Evolutionary conservation across 208 protist species (phyloP).

Genomic region (Trypanosoma grayi): DNA sequence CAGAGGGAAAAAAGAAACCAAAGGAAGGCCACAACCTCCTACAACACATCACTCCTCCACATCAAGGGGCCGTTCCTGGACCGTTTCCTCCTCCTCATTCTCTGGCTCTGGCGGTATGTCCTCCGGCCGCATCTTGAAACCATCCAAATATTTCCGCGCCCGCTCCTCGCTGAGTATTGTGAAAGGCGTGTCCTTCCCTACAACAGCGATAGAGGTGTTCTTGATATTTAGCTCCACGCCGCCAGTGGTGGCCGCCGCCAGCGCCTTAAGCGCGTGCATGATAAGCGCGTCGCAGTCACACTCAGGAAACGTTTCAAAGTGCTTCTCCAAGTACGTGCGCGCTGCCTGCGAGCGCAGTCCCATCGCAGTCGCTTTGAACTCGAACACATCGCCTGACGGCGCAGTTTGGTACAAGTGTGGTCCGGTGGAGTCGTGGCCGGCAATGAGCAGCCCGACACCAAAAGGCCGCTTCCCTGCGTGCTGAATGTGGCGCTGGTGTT

Average conservation of each 20-base stretch:
- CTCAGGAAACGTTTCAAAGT: constrained; percentile 92
- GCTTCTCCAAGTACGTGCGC: constrained; percentile 98
- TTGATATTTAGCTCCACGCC: constrained; percentile 89
- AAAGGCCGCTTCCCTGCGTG: constrained; percentile 95
- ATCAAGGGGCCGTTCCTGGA: constrained; percentile 72
- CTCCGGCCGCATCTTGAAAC: constrained; percentile 75
- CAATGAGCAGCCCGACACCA: constrained; percentile 99
- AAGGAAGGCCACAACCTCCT: background rate
- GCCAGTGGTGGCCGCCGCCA: constrained; percentile 90
- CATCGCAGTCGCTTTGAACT: constrained; percentile 98
- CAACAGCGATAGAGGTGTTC: constrained; percentile 92
- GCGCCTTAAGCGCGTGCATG: constrained; percentile 90
- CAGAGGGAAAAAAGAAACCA: background rate
- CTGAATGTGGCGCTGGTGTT: constrained; percentile 98
- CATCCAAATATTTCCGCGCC: constrained; percentile 79
- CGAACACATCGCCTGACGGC: constrained; percentile 97
- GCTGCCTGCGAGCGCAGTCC: constrained; percentile 98
- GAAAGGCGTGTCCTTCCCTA: constrained; percentile 88
- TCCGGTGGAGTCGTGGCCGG: constrained; percentile 92
- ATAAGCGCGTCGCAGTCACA: constrained; percentile 91
- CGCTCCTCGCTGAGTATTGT: constrained; percentile 83
- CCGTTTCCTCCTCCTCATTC: constrained; percentile 50
- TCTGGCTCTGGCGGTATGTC: constrained; percentile 52
- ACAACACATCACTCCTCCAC: constrained; percentile 73
- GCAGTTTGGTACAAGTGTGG: constrained; percentile 96